Base-by-base conservation (phyloP, 2,329 filamentous ascomycete genomes). In the Talaromyces albobiverticillius region DNA sequence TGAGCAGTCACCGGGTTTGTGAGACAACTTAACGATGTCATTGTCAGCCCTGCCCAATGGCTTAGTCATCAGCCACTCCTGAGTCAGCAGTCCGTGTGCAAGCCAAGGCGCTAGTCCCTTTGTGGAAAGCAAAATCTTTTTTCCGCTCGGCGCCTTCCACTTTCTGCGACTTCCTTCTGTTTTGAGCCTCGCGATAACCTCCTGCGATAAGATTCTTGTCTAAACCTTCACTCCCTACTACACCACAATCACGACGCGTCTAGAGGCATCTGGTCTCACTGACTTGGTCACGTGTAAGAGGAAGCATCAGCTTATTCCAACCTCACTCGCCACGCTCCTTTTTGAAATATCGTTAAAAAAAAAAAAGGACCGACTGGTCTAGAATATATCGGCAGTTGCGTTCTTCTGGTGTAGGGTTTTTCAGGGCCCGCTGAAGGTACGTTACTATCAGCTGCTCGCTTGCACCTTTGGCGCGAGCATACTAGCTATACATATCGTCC, bases 381-480 rank as follows among this genome's bases (percentile, higher is more conserved):
- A 40, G 18, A 16, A 40, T 11, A 20, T 10, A 38, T 36, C 32
- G n/a, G 7, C 34, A 51, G 49, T 51, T 25, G 20, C 49, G 41
- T 51, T n/a, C 49, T 45, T 45, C 40, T 45, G 49, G 40, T 26
- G 18, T 23, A 7, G 13, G 46, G 45, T 46, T 22, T 16, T 18
- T 22, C 63, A 64, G 61, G 63, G 64, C 67, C 65, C 25, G 47
- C 52, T 71, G 68, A 71, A 73, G 71, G 71, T 74, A 74, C 71
- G 71, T 74, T 26, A 65, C 67, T 65, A 64, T 61, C 65, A 62
- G 62, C 62, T 60, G 49, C 58, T 51, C 50, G 41, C 46, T 46
- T 60, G 55, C 60, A 40, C 16, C 38, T 45, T 49, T 50, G 20
- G 22, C 41, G 40, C 40, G 31, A 52, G 50, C 42, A 32, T 45